Percentiles rank a stretch among this genome's conserved stretches.
Conservation (phyloP, 2,329 filamentous ascomycete genomes). For the Fusarium chuoi region DNA sequence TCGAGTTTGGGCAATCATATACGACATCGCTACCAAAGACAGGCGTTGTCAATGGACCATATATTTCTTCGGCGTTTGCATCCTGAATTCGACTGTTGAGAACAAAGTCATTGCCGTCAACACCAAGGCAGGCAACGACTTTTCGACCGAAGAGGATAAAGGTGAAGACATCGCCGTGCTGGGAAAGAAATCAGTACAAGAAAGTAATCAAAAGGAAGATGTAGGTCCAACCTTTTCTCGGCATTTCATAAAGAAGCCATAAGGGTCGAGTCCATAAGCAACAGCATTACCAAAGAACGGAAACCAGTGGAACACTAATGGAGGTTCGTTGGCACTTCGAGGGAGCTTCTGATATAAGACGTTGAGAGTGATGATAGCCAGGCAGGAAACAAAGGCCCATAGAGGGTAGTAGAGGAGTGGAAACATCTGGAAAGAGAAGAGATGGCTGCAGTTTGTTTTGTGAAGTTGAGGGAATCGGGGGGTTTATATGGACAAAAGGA, state of each 20-base stretch:
- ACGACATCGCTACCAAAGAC: slow-evolving; percentile 82
- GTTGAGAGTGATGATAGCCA: slow-evolving; percentile 16
- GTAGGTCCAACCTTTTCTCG: slow-evolving; percentile 67
- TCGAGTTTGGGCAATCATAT: slow-evolving; percentile 85
- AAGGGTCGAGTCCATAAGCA: slow-evolving; percentile 77
- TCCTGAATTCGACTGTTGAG: slow-evolving; percentile 65
- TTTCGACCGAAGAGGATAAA: slow-evolving; percentile 63
- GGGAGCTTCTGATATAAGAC: slow-evolving; percentile 28
- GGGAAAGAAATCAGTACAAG: neutral
- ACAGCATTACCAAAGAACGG: slow-evolving; percentile 76
- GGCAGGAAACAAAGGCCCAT: slow-evolving; percentile 4
- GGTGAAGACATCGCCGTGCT: slow-evolving; percentile 65
- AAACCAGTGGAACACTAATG: slow-evolving; percentile 68
- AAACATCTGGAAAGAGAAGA: neutral
- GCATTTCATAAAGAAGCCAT: slow-evolving; percentile 71
- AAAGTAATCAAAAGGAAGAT: accelerated
- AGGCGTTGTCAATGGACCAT: slow-evolving; percentile 61
- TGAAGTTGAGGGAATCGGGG: neutral
- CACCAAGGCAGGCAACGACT: slow-evolving; percentile 61
- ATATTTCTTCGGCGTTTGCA: slow-evolving; percentile 65
- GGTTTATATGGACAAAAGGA: slow-evolving; percentile 8
- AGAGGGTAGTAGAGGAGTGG: slow-evolving; percentile 9
- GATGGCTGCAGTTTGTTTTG: neutral
- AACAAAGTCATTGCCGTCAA: slow-evolving; percentile 65
- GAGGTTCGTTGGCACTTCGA: slow-evolving; percentile 50